Evolutionary conservation across 2,329 filamentous ascomycete genomes (phyloP).

Genomic region (Fusarium sp.): DNA sequence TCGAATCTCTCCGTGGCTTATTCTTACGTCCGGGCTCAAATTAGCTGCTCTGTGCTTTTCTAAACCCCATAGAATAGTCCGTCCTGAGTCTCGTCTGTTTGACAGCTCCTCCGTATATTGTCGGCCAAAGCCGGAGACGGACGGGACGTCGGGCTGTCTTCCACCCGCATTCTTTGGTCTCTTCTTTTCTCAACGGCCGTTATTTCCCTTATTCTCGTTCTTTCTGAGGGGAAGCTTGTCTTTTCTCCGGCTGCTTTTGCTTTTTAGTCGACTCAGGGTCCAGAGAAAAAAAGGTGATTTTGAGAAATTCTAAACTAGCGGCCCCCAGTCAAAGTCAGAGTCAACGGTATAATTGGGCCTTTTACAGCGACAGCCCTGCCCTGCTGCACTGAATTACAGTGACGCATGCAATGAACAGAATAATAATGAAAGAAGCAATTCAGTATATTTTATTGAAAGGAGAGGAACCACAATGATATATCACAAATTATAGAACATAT

Average conservation of each 20-base stretch:
- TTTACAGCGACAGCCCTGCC: not conserved
- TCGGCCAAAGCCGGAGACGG: constrained; percentile 39
- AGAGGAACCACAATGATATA: not conserved
- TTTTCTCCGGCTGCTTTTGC: constrained; percentile 31
- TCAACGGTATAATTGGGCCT: not conserved
- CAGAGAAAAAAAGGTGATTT: constrained; percentile 29
- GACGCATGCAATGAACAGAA: constrained; percentile 1
- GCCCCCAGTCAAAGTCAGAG: not conserved
- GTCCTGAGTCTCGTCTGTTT: not conserved
- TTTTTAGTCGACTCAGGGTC: constrained; percentile 36
- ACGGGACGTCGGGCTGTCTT: not conserved
- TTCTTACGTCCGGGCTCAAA: constrained; percentile 7
- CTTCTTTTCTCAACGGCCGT: not conserved
- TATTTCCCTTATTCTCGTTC: not conserved
- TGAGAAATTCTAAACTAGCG: not conserved
- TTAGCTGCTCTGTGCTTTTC: not conserved
- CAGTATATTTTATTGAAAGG: too few relatives aligned
- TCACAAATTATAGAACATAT: not conserved
- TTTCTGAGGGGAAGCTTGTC: constrained; percentile 6
- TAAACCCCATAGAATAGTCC: not conserved
- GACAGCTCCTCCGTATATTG: not conserved
- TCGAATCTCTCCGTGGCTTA: constrained; percentile 3
- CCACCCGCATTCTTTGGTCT: not conserved
- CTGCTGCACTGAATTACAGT: constrained; percentile 17
- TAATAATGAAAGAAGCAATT: not conserved